phyloP scores from a whole-genome alignment of 2,329 filamentous ascomycete genomes.

The Fragosphaeria purpurea region DNA sequence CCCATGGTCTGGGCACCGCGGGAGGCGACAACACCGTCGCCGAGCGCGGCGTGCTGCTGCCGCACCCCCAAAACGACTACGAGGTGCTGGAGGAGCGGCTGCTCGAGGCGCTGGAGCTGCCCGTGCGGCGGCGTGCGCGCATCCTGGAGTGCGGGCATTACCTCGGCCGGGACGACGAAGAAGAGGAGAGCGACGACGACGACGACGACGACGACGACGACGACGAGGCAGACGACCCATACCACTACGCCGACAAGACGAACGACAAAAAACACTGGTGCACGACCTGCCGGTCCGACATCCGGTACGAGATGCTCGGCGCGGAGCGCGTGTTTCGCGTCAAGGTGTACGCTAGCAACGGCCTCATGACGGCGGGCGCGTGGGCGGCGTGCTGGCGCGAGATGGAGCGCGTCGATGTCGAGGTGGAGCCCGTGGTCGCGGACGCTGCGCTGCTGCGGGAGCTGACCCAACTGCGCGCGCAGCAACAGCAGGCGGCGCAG shows the following conservation, averaged over 20 bases:
- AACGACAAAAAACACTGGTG: constrained; percentile 43
- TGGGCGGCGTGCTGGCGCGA: constrained; percentile 94
- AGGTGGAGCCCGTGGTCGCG: constrained; percentile 64
- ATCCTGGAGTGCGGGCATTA: constrained; percentile 72
- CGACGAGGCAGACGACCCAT: constrained; percentile 26
- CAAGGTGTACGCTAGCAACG: constrained; percentile 90
- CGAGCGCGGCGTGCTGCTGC: constrained; percentile 62
- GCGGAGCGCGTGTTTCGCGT: constrained; percentile 57
- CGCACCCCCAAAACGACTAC: constrained; percentile 71
- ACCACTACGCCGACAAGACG: constrained; percentile 22
- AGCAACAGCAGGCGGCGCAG: constrained; percentile 25
- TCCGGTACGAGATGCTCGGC: constrained; percentile 43
- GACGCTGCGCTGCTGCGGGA: constrained; percentile 48
- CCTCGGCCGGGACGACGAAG: constrained; percentile 48
- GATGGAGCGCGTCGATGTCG: constrained; percentile 97
- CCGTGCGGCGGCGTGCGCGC: constrained; percentile 50
- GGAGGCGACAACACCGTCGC: constrained; percentile 54
- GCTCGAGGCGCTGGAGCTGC: constrained; percentile 63
- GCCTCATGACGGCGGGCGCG: constrained; percentile 80
- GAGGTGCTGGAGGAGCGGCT: constrained; percentile 70
- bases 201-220: constrained; percentile 37
- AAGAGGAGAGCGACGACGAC: constrained; percentile 29
- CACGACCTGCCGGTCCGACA: constrained; percentile 43
- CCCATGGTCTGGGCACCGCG: constrained; percentile 37
- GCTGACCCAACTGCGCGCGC: constrained; percentile 32